These are phyloP conservation scores for Blastobotrys terrestris DNA, from an alignment of 805 yeast species.

Conservation along the genomic window DNA sequence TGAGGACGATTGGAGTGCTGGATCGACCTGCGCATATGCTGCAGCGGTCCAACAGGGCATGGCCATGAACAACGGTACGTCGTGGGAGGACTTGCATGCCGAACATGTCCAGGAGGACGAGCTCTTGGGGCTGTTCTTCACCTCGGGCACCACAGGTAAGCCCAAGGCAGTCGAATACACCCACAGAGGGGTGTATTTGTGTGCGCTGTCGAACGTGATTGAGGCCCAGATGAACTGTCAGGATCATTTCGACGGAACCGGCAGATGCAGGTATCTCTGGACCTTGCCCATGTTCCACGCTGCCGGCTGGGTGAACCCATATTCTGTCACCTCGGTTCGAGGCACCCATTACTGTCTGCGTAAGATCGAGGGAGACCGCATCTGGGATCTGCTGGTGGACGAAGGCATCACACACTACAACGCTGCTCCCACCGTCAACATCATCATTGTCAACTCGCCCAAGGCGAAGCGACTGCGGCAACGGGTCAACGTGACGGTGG, in stretches of 20 bases:
- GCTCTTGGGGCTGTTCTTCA: constrained; percentile 25
- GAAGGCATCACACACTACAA: constrained; percentile 29
- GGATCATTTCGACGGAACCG: constrained; percentile 18
- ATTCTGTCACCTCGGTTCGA: constrained; percentile 34
- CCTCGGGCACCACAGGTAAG: constrained; percentile 33
- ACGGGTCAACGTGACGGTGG: constrained; percentile 30
- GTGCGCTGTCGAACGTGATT: constrained; percentile 27
- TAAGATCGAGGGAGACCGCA: constrained; percentile 28
- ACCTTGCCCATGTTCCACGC: constrained; percentile 36
- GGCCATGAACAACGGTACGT: constrained; percentile 4
- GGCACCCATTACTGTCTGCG: constrained; percentile 32
- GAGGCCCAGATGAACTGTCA: constrained; percentile 29
- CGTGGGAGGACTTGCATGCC: constrained; percentile 20
- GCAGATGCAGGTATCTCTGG: constrained; percentile 32
- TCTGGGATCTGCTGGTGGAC: constrained; percentile 28
- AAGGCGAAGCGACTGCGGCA: constrained; percentile 24
- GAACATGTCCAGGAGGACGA: constrained; percentile 22
- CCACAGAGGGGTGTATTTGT: constrained; percentile 30
- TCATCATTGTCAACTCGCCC: constrained; percentile 28
- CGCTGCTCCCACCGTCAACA: constrained; percentile 36
- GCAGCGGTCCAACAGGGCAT: constrained; percentile 17
- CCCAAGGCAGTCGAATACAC: constrained; percentile 36
- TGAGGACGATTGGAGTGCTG: constrained; percentile 1
- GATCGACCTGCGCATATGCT: constrained; percentile 7
- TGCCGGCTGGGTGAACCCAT: constrained; percentile 34